These are phyloP conservation scores for Ilyonectria sp. DNA, from an alignment of 2,329 filamentous ascomycete species.

Conservation along the genomic window DNA sequence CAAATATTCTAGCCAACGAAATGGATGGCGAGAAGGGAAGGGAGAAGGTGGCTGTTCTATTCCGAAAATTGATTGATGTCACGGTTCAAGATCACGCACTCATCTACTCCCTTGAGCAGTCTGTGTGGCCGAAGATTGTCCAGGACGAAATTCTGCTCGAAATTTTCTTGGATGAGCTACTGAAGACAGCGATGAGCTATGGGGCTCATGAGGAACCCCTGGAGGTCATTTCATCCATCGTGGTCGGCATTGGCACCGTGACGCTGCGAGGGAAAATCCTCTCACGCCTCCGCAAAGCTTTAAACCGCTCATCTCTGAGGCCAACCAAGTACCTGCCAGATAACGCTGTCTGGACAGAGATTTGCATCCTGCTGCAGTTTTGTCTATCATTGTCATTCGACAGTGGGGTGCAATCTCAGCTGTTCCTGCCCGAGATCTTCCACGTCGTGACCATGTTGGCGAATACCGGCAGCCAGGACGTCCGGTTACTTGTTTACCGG, in stretches of 20 bases:
- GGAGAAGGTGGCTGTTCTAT: conserved; percentile 75
- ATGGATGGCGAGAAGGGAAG: conserved; percentile 75
- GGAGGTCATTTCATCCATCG: conserved; percentile 74
- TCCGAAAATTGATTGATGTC: conserved; percentile 77
- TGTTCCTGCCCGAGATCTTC: conserved; percentile 79
- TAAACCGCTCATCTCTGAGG: conserved; percentile 77
- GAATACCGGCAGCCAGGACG: conserved; percentile 72
- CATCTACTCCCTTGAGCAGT: conserved; percentile 73
- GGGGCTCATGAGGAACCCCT: conserved; percentile 72
- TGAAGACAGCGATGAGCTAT: conserved; percentile 73
- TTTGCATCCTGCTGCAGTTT: conserved; percentile 77
- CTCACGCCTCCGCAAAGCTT: conserved; percentile 75
- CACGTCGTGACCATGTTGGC: conserved; percentile 80
- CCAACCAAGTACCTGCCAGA: conserved; percentile 77
- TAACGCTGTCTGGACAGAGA: conserved; percentile 79
- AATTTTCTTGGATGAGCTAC: conserved; percentile 77
- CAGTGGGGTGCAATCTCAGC: conserved; percentile 76
- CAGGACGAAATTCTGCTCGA: conserved; percentile 77
- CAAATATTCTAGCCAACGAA: conserved; percentile 71
- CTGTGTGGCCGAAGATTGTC: conserved; percentile 75
- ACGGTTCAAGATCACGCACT: conserved; percentile 73
- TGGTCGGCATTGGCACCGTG: conserved; percentile 75
- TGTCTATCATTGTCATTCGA: conserved; percentile 78
- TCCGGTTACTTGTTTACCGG: conserved; percentile 73
- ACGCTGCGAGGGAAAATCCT: conserved; percentile 77